Evolutionary conservation across 2,329 filamentous ascomycete species (phyloP).

Genomic region (Allantophomopsis lycopodina): DNA sequence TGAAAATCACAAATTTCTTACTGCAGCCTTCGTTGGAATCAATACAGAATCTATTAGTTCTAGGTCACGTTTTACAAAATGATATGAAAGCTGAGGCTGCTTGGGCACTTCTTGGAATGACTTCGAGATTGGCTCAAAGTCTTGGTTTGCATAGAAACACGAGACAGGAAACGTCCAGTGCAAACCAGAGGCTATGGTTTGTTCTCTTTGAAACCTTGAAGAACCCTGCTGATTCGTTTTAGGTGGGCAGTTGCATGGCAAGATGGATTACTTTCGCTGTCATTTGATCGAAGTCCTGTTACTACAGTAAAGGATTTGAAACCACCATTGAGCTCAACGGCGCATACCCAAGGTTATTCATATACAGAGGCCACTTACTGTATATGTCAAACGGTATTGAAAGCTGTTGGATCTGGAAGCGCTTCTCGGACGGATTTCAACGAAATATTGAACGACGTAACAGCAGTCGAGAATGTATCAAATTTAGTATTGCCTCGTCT

Average conservation of each 20-base stretch:
- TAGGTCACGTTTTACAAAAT: slow-evolving; percentile 49
- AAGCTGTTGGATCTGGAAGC: slow-evolving; percentile 17
- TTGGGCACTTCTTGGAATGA: slow-evolving; percentile 50
- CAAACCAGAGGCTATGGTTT: slow-evolving; percentile 17
- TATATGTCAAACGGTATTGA: slow-evolving; percentile 45
- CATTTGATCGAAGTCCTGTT: slow-evolving; percentile 53
- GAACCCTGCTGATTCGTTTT: slow-evolving; percentile 12
- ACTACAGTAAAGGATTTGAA: slow-evolving; percentile 28
- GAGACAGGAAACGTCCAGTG: slow-evolving; percentile 15
- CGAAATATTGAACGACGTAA: slow-evolving; percentile 43
- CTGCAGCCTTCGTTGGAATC: slow-evolving; percentile 50
- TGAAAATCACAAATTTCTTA: slow-evolving; percentile 49
- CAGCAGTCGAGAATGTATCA: slow-evolving; percentile 24
- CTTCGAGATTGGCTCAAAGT: slow-evolving; percentile 51
- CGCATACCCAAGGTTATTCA: slow-evolving; percentile 31
- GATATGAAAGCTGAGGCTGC: slow-evolving; percentile 59
- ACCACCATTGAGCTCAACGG: slow-evolving; percentile 41
- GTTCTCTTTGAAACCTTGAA: background rate
- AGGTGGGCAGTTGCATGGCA: slow-evolving; percentile 51
- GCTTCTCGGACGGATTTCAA: slow-evolving; percentile 13
- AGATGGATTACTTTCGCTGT: slow-evolving; percentile 50
- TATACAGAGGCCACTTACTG: slow-evolving; percentile 55
- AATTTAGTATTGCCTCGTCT: slow-evolving; percentile 37
- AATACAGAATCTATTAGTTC: slow-evolving; percentile 48
- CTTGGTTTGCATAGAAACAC: slow-evolving; percentile 37